These are phyloP conservation scores for Magnolia changhungtana DNA, from an alignment of 164 flowering plant species.

Conservation along the genomic window DNA sequence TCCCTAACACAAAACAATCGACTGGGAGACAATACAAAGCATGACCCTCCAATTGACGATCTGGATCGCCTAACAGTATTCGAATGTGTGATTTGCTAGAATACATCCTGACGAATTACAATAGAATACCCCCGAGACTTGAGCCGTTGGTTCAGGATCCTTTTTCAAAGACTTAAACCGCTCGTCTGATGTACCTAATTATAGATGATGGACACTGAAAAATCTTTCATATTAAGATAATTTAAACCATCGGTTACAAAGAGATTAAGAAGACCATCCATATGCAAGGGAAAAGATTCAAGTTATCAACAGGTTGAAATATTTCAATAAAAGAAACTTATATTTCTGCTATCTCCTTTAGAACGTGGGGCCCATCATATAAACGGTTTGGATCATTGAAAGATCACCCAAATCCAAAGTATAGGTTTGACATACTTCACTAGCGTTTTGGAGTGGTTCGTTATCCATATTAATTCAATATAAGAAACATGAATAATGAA, in stretches of 20 bases:
- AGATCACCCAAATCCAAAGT: neutral
- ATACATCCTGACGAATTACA: too few relatives aligned
- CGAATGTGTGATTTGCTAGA: too few relatives aligned
- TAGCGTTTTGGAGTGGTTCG: conserved; percentile 31
- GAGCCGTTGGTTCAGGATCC: too few relatives aligned
- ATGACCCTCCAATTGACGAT: too few relatives aligned
- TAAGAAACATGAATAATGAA: conserved; percentile 17
- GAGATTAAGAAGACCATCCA: too few relatives aligned
- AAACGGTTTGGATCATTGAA: neutral
- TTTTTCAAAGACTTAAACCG: neutral
- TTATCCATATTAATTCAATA: neutral
- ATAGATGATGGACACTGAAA: too few relatives aligned
- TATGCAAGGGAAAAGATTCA: neutral
- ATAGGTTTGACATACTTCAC: neutral
- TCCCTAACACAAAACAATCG: too few relatives aligned
- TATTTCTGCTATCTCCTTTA: neutral
- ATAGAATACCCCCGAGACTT: too few relatives aligned
- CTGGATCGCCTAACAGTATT: too few relatives aligned
- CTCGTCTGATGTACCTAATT: conserved; percentile 11
- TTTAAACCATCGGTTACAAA: too few relatives aligned
- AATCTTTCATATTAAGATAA: too few relatives aligned
- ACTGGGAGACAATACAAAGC: too few relatives aligned
- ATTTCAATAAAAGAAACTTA: neutral
- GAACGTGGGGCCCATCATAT: neutral
- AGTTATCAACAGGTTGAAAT: neutral